A percentile compares a stretch with the other conserved stretches of the same genome.
These are phyloP conservation scores for Heritiera littoralis DNA, from an alignment of 345 rosid genomes.

Conservation along the genomic window DNA sequence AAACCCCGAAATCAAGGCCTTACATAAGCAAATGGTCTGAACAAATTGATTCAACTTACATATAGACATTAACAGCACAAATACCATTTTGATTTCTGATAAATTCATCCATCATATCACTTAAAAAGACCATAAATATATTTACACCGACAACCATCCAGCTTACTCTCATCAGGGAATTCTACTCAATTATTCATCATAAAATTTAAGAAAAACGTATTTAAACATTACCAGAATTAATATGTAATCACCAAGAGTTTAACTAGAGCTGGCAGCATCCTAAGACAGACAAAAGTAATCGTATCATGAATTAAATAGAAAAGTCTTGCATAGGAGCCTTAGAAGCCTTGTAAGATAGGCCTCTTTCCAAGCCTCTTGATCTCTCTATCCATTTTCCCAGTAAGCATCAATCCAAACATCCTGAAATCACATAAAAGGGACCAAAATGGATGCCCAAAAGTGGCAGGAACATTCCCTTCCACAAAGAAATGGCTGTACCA, in stretches of 20 bases:
- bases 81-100: not conserved
- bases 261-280: slow-evolving; percentile 4
- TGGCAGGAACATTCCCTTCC: slow-evolving; percentile 79
- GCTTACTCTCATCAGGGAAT: not conserved
- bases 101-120: not conserved
- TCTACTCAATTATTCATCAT: slow-evolving; percentile 3
- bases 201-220: slow-evolving; percentile 11
- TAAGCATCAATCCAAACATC: slow-evolving; percentile 94
- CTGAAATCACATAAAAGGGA: slow-evolving; percentile 78
- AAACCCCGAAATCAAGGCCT: not conserved
- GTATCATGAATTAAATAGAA: slow-evolving; percentile 12
- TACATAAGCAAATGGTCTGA: not conserved
- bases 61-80: slow-evolving; percentile 1
- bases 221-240: not conserved
- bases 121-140: not conserved
- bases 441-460: slow-evolving; percentile 90
- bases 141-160: not conserved
- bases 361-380: slow-evolving; percentile 94
- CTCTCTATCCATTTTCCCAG: slow-evolving; percentile 92
- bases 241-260: not conserved
- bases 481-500: slow-evolving; percentile 98
- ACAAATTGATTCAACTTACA: not conserved
- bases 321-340: slow-evolving; percentile 19
- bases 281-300: not conserved
- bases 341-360: slow-evolving; percentile 68